Conservation (phyloP, 148 eudicot genomes). For the Spergularia bocconei region DNA sequence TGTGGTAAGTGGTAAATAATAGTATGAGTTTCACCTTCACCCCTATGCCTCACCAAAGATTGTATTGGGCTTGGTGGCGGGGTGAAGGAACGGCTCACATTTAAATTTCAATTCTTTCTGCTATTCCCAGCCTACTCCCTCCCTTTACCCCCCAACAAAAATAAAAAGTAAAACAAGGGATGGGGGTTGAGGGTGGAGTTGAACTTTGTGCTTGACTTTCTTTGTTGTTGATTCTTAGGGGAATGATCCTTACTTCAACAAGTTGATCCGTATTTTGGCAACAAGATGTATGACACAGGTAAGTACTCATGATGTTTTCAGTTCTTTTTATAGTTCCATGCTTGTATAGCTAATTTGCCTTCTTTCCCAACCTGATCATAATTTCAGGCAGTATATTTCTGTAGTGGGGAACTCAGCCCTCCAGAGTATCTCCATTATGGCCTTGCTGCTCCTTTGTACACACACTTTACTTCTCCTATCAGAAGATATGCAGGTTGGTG, state of each 20-base stretch:
- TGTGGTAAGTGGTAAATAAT: slow-evolving; percentile 44
- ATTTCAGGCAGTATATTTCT: slow-evolving; percentile 87
- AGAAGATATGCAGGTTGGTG: slow-evolving; percentile 89
- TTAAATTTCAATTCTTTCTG: not conserved
- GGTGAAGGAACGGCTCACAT: not conserved
- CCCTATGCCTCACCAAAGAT: not conserved
- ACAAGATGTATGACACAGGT: slow-evolving; percentile 99
- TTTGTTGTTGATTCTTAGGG: slow-evolving; percentile 47
- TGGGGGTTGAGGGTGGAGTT: not conserved
- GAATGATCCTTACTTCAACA: slow-evolving; percentile 91
- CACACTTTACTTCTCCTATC: slow-evolving; percentile 96
- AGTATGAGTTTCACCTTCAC: not conserved
- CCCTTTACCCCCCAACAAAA: not conserved
- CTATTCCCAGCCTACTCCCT: too few species aligned
- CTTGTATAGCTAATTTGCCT: not conserved
- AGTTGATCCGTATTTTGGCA: slow-evolving; percentile 91
- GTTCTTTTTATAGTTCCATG: not conserved
- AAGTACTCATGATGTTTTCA: slow-evolving; percentile 7
- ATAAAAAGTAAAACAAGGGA: not conserved
- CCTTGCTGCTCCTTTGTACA: slow-evolving; percentile 84
- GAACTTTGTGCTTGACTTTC: not conserved
- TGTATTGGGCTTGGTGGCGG: too few species aligned
- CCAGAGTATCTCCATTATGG: slow-evolving; percentile 93
- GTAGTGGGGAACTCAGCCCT: slow-evolving; percentile 92
- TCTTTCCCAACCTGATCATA: slow-evolving; percentile 1